Evolutionary conservation across 345 rosid species (phyloP), one percentile per base, ranked within the genome.

Genomic region (Ceriops decandra): DNA sequence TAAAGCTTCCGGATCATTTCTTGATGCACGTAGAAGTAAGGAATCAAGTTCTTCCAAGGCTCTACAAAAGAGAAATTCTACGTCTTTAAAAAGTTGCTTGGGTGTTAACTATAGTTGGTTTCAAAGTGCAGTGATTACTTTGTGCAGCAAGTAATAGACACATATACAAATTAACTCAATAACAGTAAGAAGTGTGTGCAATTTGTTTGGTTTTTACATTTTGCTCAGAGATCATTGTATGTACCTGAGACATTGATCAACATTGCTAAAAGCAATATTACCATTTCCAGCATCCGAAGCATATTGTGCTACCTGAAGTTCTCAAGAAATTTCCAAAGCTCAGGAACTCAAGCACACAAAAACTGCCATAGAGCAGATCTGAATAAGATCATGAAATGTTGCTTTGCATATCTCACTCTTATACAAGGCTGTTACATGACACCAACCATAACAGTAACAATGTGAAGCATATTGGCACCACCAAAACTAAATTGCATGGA

Each of bases 211-310:
- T 3, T 72, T 26, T 19, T 10, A 10, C 3, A 28, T 11, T 13
- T 51, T 21, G 61, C 54, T 17, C 33, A 24, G 58, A 26, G 58
- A 62, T n/a, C 27, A 62, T 22, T 33, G 52, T 10, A 57, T 20
- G 36, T 86, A 93, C 97, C 97, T 79, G 76, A 93, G 79, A 75
- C 96, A 90, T 70, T 75, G 83, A 71, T 86, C 95, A 49, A 93
- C 97, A 71, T 85, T 85, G 35, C 70, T 66, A 53, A 76, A 67
- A 21, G 96, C 97, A 47, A 83, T 70, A 64, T 83, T 68, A 47
- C 92, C 89, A 60, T 85, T 82, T 46, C 92, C 93, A 71, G 83
- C 82, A 69, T 90, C 97, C 36, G 90, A 89, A 77, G 97, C 95
- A 63, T 93, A 90, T 51, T 88, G 95, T 51, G 97, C 98, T 32